Percentiles rank a stretch among this genome's conserved stretches.
Conservation (phyloP, 306 rosid species). For the Myrica gale region DNA sequence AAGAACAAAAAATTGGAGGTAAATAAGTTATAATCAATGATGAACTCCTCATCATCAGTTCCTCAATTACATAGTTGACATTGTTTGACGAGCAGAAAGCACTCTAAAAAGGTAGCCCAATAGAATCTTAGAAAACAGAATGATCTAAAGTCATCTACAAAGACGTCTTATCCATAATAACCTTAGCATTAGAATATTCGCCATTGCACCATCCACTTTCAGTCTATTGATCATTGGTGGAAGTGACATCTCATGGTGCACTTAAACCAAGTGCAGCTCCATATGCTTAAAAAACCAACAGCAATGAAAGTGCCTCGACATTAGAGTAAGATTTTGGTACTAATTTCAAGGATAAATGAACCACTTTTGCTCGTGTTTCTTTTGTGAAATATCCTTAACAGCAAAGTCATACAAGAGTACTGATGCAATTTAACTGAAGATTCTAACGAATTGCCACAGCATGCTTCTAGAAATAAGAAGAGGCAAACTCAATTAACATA, state of each 20-base stretch:
- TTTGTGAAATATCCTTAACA: neutral
- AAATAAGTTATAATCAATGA: neutral
- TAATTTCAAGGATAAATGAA: neutral
- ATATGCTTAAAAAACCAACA: neutral
- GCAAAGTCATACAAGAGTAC: neutral
- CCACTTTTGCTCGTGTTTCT: neutral
- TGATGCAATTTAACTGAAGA: neutral
- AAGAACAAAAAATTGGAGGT: constrained; percentile 8
- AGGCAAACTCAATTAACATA: neutral
- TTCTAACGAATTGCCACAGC: neutral
- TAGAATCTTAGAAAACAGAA: neutral
- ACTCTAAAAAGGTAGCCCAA: neutral
- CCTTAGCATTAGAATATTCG: neutral
- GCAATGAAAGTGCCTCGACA: neutral
- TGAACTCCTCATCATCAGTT: too few species aligned
- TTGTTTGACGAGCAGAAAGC: neutral
- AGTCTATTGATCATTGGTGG: neutral
- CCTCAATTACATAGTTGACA: neutral
- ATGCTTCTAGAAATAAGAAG: neutral
- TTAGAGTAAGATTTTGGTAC: neutral
- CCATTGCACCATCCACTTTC: neutral
- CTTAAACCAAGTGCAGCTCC: neutral
- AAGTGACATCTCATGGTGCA: neutral
- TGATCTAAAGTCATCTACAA: neutral
- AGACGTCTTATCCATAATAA: neutral